Evolutionary conservation across 1,284 basidiomycete genomes (phyloP), one percentile per base, ranked within the genome.

Genomic region (Hortiboletus rubellus): DNA sequence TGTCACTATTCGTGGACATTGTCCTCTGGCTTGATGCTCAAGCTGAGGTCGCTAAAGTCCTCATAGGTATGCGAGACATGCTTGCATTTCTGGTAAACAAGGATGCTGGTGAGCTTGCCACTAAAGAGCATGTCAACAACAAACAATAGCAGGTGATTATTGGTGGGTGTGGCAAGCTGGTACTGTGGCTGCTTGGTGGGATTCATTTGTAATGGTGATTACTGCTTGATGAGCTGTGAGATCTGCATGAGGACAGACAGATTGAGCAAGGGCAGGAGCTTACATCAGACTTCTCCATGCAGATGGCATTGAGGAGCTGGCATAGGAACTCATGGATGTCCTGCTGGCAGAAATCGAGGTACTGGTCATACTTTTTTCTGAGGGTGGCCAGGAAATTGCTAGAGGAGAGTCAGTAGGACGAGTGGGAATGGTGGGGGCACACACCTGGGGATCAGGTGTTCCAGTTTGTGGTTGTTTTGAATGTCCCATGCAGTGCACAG

Each of bases 61-160:
- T 93, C 91, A 2, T 92, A 91, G 14, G 92, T 96, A 63, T 93
- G 88, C 5, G 93, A 96, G 52, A 96, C 82, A 73, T 92, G 80
- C 72, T 95, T 94, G 83, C 95, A 98, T 55, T 87, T 86, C 67
- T 95, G 93, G 73, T 95, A 98, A 5, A 98, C 91, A 47, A 98
- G 88, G 66, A 96, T 89, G 74, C 88, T 91, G 5, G 92, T 88
- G 43, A 97, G 80, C 62, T 85, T 84, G 7, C 95, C 95, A 50
- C 92, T 90, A 66, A 97, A 98, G 53, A 97, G 80, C 76, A 91
- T 89, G 72, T 96, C 94, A 9, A 92, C 83, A 62, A 96, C n/a
- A n/a, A n/a, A 91, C 0, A 94, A 88, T 7, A 84, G 71, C 34
- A 90, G 74, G 37, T 85, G 79, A 22, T 81, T 76, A 18, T 79